phyloP scores from a whole-genome alignment of 2,329 filamentous ascomycete species.

The Coniochaeta sp. region DNA sequence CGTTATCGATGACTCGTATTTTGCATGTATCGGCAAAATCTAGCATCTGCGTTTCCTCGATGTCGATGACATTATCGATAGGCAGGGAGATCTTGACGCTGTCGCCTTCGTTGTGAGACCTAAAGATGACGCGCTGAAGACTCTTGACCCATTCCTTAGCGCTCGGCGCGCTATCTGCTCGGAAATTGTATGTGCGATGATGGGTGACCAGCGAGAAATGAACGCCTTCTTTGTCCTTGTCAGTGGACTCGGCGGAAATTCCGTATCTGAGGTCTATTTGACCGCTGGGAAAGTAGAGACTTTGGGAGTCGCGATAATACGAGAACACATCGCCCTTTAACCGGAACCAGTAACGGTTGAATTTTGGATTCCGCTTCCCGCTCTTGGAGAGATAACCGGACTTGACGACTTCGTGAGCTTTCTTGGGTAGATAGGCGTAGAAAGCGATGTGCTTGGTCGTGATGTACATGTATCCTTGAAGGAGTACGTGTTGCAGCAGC shows the following conservation, averaged over 20 bases:
- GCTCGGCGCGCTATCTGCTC: constrained; percentile 77
- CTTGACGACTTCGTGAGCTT: constrained; percentile 71
- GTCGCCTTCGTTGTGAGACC: constrained; percentile 91
- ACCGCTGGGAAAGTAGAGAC: constrained; percentile 85
- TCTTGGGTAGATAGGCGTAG: constrained; percentile 94
- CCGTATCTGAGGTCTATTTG: constrained; percentile 90
- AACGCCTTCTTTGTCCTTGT: constrained; percentile 69
- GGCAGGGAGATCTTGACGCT: constrained; percentile 94
- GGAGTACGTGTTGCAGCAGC: constrained; percentile 81
- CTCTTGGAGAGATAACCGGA: constrained; percentile 85
- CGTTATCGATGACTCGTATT: constrained; percentile 84
- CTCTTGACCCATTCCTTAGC: constrained; percentile 96
- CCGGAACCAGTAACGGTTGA: constrained; percentile 87
- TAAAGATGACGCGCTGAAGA: constrained; percentile 89
- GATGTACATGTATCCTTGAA: constrained; percentile 95
- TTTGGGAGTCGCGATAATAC: constrained; percentile 77
- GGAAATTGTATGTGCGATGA: constrained; percentile 77
- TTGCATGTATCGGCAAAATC: constrained; percentile 93
- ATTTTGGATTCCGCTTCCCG: constrained; percentile 80
- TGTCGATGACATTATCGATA: constrained; percentile 80
- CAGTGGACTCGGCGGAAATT: constrained; percentile 73
- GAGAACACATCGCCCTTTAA: constrained; percentile 87
- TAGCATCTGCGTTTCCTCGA: constrained; percentile 85
- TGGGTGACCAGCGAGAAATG: constrained; percentile 78
- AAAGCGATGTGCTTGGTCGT: constrained; percentile 92